These are phyloP conservation scores for Aspergillus ustus DNA, from an alignment of 2,329 filamentous ascomycete species.

Conservation along the genomic window DNA sequence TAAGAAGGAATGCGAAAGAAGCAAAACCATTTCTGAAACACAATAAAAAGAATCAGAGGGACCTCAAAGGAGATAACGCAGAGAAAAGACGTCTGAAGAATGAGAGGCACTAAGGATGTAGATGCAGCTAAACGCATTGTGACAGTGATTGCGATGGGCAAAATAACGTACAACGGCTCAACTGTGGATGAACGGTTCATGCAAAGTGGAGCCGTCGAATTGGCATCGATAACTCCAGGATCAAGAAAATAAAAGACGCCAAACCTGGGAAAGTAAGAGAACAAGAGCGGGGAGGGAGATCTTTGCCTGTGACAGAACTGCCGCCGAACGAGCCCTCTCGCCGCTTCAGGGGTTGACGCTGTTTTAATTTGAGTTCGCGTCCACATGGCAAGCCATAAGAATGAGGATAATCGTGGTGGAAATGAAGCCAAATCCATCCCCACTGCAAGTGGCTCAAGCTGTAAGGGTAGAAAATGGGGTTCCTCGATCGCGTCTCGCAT, in stretches of 20 bases:
- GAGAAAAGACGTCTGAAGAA: slow-evolving; percentile 11
- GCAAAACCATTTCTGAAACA: slow-evolving; percentile 12
- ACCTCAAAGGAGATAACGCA: slow-evolving; percentile 5
- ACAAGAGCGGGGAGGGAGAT: slow-evolving; percentile 19
- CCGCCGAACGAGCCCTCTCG: neutral
- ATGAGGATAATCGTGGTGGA: slow-evolving; percentile 19
- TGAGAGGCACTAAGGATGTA: slow-evolving; percentile 17
- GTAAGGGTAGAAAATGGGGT: slow-evolving; percentile 14
- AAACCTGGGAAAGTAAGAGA: slow-evolving; percentile 10
- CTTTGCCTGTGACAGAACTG: slow-evolving; percentile 13
- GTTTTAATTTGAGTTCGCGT: slow-evolving; percentile 5
- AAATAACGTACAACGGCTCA: slow-evolving; percentile 26
- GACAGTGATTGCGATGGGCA: slow-evolving; percentile 26
- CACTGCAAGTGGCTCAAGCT: slow-evolving; percentile 18
- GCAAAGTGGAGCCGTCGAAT: slow-evolving; percentile 23
- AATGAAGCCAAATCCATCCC: slow-evolving; percentile 15
- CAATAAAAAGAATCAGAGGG: slow-evolving; percentile 5
- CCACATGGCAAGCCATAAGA: slow-evolving; percentile 15
- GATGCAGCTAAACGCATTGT: slow-evolving; percentile 24
- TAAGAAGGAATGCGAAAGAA: slow-evolving; percentile 12
- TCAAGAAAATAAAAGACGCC: slow-evolving; percentile 9
- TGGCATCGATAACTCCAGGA: slow-evolving; percentile 14
- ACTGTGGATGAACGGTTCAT: slow-evolving; percentile 26
- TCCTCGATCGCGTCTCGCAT: slow-evolving; percentile 20
- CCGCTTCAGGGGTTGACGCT: slow-evolving; percentile 7